phyloP scores from a whole-genome alignment of 208 protist genomes.

The Wallacemonas sp. region DNA sequence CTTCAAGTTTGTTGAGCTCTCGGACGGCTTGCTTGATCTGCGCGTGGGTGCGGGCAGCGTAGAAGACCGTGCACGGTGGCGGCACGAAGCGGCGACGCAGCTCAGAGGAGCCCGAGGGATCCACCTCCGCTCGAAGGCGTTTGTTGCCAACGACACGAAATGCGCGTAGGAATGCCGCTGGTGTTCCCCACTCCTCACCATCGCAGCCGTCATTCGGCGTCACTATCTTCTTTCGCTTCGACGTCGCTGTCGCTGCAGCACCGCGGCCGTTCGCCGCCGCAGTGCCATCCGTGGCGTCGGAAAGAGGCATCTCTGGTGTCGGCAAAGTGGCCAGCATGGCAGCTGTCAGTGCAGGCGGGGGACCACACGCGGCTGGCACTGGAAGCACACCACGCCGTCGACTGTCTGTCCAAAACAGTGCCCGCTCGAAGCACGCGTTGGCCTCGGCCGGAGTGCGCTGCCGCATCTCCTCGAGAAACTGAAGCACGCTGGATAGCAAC shows the following conservation, averaged over 20 bases:
- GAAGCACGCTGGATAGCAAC: constrained; percentile 90
- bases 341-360: background rate
- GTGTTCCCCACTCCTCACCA: constrained; percentile 31
- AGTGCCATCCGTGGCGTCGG: background rate
- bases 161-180: constrained; percentile 53
- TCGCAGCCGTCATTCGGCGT: too few species aligned
- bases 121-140: constrained; percentile 51
- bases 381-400: constrained; percentile 5
- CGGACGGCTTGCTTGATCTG: constrained; percentile 95
- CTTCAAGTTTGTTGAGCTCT: constrained; percentile 88
- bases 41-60: constrained; percentile 95
- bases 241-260: background rate
- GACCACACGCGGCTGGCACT: background rate
- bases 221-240: background rate
- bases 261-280: background rate
- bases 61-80: constrained; percentile 90
- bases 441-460: constrained; percentile 94
- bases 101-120: constrained; percentile 39
- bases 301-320: background rate
- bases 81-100: constrained; percentile 54
- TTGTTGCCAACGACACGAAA: constrained; percentile 42
- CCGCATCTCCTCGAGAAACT: constrained; percentile 83
- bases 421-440: constrained; percentile 80
- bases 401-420: constrained; percentile 60
- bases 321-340: background rate